phyloP scores from a whole-genome alignment of 2,329 filamentous ascomycete species.

The Penicillium sp. region DNA sequence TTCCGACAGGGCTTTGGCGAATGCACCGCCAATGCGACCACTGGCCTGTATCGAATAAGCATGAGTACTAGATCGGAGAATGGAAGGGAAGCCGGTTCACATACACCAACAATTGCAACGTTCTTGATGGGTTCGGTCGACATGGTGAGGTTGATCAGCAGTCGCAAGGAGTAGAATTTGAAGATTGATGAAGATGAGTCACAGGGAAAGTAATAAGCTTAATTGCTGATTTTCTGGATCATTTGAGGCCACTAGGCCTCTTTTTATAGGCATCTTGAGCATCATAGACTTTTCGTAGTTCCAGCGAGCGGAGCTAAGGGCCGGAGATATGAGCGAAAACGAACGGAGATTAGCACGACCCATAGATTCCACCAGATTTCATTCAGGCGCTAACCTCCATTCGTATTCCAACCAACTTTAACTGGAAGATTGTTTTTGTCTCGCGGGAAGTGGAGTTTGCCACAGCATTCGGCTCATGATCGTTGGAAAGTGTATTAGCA shows the following conservation, averaged over 20 bases:
- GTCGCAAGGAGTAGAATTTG: not conserved
- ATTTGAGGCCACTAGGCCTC: not conserved
- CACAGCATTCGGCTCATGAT: too few relatives aligned
- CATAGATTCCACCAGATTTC: not conserved
- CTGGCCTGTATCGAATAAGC: conserved; percentile 28
- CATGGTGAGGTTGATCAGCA: conserved; percentile 3
- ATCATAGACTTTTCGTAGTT: not conserved
- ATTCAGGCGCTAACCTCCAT: conserved; percentile 1
- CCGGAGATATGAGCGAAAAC: not conserved
- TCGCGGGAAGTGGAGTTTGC: too few relatives aligned
- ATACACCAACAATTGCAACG: conserved; percentile 41
- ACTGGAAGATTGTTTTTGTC: not conserved
- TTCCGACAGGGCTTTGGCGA: conserved; percentile 42
- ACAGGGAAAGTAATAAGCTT: not conserved
- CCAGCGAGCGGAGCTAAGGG: not conserved
- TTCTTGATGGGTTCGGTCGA: conserved; percentile 24
- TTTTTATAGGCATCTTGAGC: not conserved
- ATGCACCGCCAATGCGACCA: conserved; percentile 32
- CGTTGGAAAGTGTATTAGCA: too few relatives aligned
- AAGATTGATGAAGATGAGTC: not conserved
- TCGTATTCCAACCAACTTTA: not conserved
- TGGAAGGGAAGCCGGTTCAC: not conserved
- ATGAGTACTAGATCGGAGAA: not conserved
- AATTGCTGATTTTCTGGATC: not conserved
- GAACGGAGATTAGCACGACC: not conserved